Base-by-base conservation (phyloP, 176 grass and related monocot genomes). In the Carex pumila region DNA sequence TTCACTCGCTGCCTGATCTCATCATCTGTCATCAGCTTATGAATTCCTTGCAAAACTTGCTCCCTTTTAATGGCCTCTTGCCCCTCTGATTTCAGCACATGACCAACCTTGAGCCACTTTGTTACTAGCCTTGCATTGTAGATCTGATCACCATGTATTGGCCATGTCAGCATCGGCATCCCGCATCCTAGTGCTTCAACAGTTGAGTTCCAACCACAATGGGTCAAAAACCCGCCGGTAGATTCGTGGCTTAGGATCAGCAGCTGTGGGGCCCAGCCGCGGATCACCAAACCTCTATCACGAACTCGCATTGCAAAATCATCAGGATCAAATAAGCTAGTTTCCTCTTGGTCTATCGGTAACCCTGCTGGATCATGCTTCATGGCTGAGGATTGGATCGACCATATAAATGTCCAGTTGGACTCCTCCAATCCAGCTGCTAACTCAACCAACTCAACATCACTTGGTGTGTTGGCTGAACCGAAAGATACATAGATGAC, bases 121-220 rank as follows among this genome's bases (percentile, higher is more conserved):
- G 88, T 91, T 14, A 92, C 77, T 2, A 94, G 84, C 84, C 87
- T 86, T 13, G 94, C 84, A 74, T 97, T 89, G 76, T 85, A 85
- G 3, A 91, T 91, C 81, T 97, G 94, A 85, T 93, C 89, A 4
- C 85, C 89, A 67, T 93, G 94, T 86, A 97, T 90, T 7, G 94
- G 91, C 94, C 94, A 97, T 3, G 87, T 69, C 56, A 93, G 75
- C 57, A 97, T 84, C 6, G 89, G 82, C 70, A 91, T 88, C 4
- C 91, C 91, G 1, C 76, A 75, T 84, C 94, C 89, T 21, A 93
- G 63, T 45, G 87, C 87, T 80, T 97, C 94, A 65, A 93, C 65
- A 30, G 85, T 89, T 1, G 91, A 97, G 88, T 97, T 94, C 94
- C 94, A 94, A 14, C 94, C 91, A 83, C 94, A 92, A 84, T 97